Evolutionary conservation across 1,284 basidiomycete genomes (phyloP).

Genomic region (Trametes hirsuta): DNA sequence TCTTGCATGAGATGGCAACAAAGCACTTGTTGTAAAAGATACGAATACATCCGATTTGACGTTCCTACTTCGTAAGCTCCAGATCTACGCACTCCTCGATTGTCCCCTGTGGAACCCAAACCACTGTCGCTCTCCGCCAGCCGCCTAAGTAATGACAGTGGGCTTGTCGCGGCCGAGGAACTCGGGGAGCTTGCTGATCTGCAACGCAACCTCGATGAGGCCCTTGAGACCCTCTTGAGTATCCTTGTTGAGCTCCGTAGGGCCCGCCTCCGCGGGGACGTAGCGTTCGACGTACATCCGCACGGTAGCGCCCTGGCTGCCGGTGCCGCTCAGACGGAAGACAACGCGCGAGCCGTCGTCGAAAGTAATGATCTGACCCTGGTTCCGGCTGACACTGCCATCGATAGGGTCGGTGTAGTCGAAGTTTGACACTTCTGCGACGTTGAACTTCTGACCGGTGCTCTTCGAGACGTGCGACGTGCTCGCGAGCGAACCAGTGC

Average conservation of each 20-base stretch:
- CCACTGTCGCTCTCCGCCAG: not conserved
- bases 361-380: conserved; percentile 94
- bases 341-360: conserved; percentile 92
- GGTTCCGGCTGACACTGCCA: conserved; percentile 90
- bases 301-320: conserved; percentile 94
- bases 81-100: conserved; percentile 5
- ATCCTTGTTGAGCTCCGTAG: conserved; percentile 72
- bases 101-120: not conserved
- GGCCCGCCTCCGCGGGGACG: conserved; percentile 71
- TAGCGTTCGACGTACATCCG: conserved; percentile 94
- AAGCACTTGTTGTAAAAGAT: conserved; percentile 2
- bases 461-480: conserved; percentile 68
- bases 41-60: conserved; percentile 20
- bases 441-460: conserved; percentile 75
- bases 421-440: conserved; percentile 86
- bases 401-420: conserved; percentile 98
- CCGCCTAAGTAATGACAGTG: conserved; percentile 87
- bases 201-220: conserved; percentile 92
- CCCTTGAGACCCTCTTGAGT: conserved; percentile 93
- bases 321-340: conserved; percentile 95
- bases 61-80: conserved; percentile 2
- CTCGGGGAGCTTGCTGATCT: conserved; percentile 83
- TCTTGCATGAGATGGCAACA: not conserved
- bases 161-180: conserved; percentile 89
- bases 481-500: conserved; percentile 66